A percentile compares a stretch with the other conserved stretches of the same genome.
phyloP scores from a whole-genome alignment of 176 grass and related monocot genomes.

The Oryza rufipogon region DNA sequence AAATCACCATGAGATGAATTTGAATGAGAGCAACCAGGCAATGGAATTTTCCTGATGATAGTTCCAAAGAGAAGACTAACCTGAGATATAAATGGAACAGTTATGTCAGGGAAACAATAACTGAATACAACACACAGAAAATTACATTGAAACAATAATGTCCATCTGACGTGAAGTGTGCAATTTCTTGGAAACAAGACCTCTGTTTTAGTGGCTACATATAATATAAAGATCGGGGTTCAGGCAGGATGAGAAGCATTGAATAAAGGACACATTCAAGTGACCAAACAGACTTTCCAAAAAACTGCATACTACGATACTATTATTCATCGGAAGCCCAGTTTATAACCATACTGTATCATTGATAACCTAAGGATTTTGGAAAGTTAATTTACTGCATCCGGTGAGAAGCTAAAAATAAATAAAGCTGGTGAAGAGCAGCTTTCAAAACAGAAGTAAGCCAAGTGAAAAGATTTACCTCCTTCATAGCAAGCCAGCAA shows the following conservation, averaged over 20 bases:
- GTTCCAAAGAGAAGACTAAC: constrained; percentile 96
- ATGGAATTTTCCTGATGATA: constrained; percentile 88
- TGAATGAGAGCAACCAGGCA: constrained; percentile 73
- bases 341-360: neutral
- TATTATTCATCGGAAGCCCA: neutral
- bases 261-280: constrained; percentile 27
- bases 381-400: constrained; percentile 8
- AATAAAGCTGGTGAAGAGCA: neutral
- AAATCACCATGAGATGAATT: constrained; percentile 49
- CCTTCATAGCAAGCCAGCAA: constrained; percentile 99
- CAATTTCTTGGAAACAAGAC: constrained; percentile 15
- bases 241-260: constrained; percentile 9
- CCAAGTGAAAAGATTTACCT: constrained; percentile 54
- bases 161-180: neutral
- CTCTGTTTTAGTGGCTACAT: neutral
- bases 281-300: neutral
- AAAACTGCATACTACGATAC: neutral
- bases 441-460: constrained; percentile 8
- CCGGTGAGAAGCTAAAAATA: neutral
- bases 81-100: constrained; percentile 53
- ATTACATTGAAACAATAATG: constrained; percentile 4
- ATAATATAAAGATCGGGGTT: constrained; percentile 6
- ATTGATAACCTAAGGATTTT: neutral
- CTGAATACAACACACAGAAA: neutral
- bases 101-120: constrained; percentile 12